Base-by-base conservation (phyloP, 2,329 filamentous ascomycete species). In the Ceratocystis lukuohia region DNA sequence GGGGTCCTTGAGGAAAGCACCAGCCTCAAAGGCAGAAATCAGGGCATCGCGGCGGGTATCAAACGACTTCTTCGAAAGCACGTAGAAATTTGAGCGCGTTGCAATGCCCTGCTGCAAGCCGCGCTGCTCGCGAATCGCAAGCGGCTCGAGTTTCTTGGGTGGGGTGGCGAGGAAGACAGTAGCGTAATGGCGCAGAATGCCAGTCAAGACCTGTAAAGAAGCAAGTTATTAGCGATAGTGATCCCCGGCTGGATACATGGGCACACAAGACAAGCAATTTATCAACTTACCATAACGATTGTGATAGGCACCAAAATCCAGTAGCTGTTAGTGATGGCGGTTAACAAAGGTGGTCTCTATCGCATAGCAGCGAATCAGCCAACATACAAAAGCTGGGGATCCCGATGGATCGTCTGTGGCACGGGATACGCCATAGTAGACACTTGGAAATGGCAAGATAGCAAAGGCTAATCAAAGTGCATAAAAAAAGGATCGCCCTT, bases 291-390 rank as follows among this genome's bases (percentile, higher is more conserved):
- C 95, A 99, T 99, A 74, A 99, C 94, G 72, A 96, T 82, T 61
- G 93, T 96, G 76, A 99, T 99, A 69, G 94, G 94, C 70, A 96
- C 87, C 68, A 99, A 82, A 77, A 99, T 99, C 94, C 94, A 99
- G 82, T 96, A 97, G 79, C 94, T 99, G 73, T 65, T 68, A 22
- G 65, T 41, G 37, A 41, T 3, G 65, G 66, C 20, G 20, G 68
- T 71, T 61, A 74, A 74, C 66, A 69, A 69, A 64, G 66, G 70
- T 70, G 68, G 30, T 33, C 28, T 37, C 15, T 10, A 45, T 37
- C 22, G 45, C 62, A 28, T 20, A 62, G 53, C 8, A 45, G 22
- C 41, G 10, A 41, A 41, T 41, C 33, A 28, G 59, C 61, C 53
- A 57, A 77, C 89, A 74, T 80, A 97, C 94, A 99, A 96, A 70